phyloP scores from a whole-genome alignment of 495 filamentous ascomycete genomes.

The Beverwykella pulmonaria region DNA sequence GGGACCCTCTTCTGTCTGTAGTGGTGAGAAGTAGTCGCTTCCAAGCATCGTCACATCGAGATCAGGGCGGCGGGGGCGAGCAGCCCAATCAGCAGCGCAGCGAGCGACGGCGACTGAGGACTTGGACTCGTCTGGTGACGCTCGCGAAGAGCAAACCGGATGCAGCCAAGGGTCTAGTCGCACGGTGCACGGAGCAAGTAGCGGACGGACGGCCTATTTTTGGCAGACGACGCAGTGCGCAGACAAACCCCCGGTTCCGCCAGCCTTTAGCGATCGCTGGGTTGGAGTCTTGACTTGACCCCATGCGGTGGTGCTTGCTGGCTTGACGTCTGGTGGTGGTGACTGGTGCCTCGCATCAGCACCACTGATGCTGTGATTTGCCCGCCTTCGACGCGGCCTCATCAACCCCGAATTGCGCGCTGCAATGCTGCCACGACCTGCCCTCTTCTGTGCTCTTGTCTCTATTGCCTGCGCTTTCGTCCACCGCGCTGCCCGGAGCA shows the following conservation, averaged over 20 bases:
- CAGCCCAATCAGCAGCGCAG: background rate
- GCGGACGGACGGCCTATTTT: slow-evolving; percentile 24
- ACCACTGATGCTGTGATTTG: background rate
- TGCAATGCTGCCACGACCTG: too few relatives aligned
- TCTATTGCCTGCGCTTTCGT: too few relatives aligned
- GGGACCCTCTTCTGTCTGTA: too few relatives aligned
- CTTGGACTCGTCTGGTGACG: background rate
- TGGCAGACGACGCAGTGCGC: slow-evolving; percentile 3
- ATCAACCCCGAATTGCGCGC: too few relatives aligned
- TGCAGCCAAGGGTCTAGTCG: slow-evolving; percentile 21
- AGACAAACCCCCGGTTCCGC: slow-evolving; percentile 10
- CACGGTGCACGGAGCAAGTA: background rate
- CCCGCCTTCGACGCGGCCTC: background rate
- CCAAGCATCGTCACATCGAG: background rate
- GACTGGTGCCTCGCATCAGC: background rate
- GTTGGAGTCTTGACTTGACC: background rate
- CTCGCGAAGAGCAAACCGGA: background rate
- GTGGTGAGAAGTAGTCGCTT: too few relatives aligned
- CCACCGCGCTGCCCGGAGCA: too few relatives aligned
- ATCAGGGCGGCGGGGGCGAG: slow-evolving; percentile 15
- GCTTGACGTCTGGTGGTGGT: too few relatives aligned
- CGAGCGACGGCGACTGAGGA: background rate
- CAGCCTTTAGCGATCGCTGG: slow-evolving; percentile 35
- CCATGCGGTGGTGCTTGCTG: too few relatives aligned
- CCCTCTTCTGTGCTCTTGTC: too few relatives aligned